Base-by-base conservation (phyloP, 2,329 filamentous ascomycete species). In the Calonectria hawksworthii region DNA sequence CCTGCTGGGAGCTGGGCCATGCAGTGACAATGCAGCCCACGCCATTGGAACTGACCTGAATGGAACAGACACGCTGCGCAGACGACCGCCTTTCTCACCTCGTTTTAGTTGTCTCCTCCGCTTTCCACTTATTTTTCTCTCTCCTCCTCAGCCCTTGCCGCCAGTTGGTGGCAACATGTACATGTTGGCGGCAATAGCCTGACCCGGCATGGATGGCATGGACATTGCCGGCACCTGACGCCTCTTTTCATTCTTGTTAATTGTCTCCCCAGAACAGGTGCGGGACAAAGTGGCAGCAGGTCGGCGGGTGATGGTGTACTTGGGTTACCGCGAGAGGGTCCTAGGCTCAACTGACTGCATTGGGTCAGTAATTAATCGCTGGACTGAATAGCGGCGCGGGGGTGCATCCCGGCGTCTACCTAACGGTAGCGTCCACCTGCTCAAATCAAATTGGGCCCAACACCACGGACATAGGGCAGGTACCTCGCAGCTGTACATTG, bases 201-300 rank as follows among this genome's bases (percentile, higher is more conserved):
- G 41, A 56, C 34, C 54, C 52, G 68, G 63, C 63, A 74, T 74
- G 72, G 68, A 72, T 54, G 64, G 63, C 68, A 73, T 65, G 66
- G 63, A 65, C 51, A 47, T 36, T 36, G 34, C 30, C 30, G 56
- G 28, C 72, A 63, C 56, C 56, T 73, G 72, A 69, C 59, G 67
- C 61, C 72, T 74, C 72, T 64, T 50, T 28, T 70, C 44, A 21
- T 68, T 68, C 32, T 41, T 47, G 38, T 65, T 30, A 26, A 44
- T 65, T 65, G 36, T 47, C 61, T 65, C 61, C 61, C 41, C 26
- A 18, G 61, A 38, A 28, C 26, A 38, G n/a, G 56, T 61, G 56
- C 56, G 56, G 56, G 56, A 61, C 56, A 61, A 61, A 61, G 34
- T 59, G 56, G 56, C 34, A 61, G 56, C 56, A 64, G 52, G 67